phyloP scores from a whole-genome alignment of 2,329 filamentous ascomycete genomes.

The Pseudocercospora cruenta region DNA sequence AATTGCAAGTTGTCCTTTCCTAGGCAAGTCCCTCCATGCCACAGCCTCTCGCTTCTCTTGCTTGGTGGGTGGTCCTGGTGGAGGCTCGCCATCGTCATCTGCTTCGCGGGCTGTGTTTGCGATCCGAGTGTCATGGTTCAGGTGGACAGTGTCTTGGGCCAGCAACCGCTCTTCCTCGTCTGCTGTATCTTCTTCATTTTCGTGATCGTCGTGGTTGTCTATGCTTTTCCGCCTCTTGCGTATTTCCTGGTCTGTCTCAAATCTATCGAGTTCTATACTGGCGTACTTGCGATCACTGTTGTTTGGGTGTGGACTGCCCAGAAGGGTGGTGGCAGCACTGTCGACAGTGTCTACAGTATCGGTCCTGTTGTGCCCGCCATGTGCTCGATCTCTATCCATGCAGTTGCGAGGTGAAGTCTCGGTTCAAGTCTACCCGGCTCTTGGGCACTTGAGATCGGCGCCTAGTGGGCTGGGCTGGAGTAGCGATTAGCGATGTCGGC shows the following conservation, averaged over 20 bases:
- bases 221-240: conserved; percentile 16
- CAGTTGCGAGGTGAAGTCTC: conserved; percentile 6
- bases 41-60: conserved; percentile 53
- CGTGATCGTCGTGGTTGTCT: conserved; percentile 9
- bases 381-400: conserved; percentile 15
- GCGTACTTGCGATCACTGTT: conserved; percentile 28
- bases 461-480: background rate
- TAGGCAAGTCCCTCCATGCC: conserved; percentile 73
- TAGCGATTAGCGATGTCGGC: conserved; percentile 16
- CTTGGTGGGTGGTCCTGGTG: background rate
- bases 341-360: conserved; percentile 28
- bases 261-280: conserved; percentile 26
- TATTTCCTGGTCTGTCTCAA: conserved; percentile 12
- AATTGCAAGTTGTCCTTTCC: conserved; percentile 76
- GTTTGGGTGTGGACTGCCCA: conserved; percentile 21
- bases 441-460: conserved; percentile 9
- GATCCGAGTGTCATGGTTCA: conserved; percentile 1
- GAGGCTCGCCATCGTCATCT: conserved; percentile 28
- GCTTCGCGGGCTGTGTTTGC: conserved; percentile 15
- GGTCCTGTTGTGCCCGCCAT: conserved; percentile 12
- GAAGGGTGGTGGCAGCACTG: conserved; percentile 33
- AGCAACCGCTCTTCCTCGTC: conserved; percentile 9
- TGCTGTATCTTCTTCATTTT: conserved; percentile 18
- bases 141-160: background rate
- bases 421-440: background rate